Evolutionary conservation across 129 eudicot genomes (phyloP).

Genomic region (Oenanthe sinensis): DNA sequence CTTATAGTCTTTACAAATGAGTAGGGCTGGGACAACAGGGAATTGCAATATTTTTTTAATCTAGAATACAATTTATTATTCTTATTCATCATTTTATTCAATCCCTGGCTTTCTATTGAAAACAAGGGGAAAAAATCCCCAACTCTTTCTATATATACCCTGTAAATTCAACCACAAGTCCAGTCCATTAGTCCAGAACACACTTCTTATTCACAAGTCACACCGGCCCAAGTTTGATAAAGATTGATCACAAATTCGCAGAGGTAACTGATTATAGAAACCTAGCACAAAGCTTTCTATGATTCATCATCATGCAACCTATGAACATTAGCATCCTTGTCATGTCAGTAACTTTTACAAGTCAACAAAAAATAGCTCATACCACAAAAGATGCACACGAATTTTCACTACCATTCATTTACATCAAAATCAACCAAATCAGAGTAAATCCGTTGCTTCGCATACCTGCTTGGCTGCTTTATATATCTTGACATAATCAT

Average conservation of each 20-base stretch:
- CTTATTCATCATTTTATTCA: no score
- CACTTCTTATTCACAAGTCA: background rate
- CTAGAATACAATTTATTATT: no score
- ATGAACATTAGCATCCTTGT: conserved; percentile 13
- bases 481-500: conserved; percentile 26
- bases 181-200: background rate
- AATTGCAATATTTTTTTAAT: no score
- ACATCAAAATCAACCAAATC: conserved; percentile 23
- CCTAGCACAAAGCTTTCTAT: background rate
- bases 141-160: no score
- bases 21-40: no score
- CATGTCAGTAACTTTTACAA: conserved; percentile 16
- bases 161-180: background rate
- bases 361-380: background rate
- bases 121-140: no score
- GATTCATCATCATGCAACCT: conserved; percentile 5
- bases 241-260: background rate
- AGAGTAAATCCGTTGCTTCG: conserved; percentile 8
- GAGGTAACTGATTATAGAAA: background rate
- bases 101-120: no score
- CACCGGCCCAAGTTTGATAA: background rate
- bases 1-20: no score
- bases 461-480: conserved; percentile 11
- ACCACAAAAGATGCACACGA: conserved; percentile 11
- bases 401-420: conserved; percentile 16